A percentile compares a stretch with the other conserved stretches of the same genome.
These are phyloP conservation scores for Stevia rebaudiana DNA, from an alignment of 140 eudicot species.

Conservation along the genomic window DNA sequence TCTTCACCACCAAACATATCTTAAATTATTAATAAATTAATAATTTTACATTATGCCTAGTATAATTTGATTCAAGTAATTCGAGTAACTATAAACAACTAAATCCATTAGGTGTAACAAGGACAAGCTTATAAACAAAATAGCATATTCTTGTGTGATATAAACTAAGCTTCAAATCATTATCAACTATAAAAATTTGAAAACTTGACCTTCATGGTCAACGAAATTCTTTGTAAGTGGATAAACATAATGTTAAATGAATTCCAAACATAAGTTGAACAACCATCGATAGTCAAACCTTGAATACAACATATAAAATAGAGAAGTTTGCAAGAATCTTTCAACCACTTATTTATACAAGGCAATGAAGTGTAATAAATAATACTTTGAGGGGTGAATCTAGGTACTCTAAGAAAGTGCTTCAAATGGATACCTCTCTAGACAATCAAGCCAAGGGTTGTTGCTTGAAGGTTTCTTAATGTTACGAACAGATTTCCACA, in stretches of 20 bases:
- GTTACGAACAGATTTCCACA: slow-evolving; percentile 71
- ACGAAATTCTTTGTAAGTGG: slow-evolving; percentile 5
- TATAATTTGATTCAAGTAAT: too few relatives aligned
- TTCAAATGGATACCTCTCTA: slow-evolving; percentile 52
- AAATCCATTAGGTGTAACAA: too few relatives aligned
- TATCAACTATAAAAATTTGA: too few relatives aligned
- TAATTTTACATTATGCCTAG: too few relatives aligned
- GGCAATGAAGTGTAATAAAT: slow-evolving; percentile 24
- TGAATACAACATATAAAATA: slow-evolving; percentile 24
- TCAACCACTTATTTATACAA: slow-evolving; percentile 29
- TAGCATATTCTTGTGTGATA: too few relatives aligned
- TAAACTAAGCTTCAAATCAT: too few relatives aligned
- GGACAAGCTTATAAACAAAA: too few relatives aligned
- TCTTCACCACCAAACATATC: too few relatives aligned
- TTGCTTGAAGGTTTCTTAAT: slow-evolving; percentile 44
- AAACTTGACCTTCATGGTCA: too few relatives aligned
- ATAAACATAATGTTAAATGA: slow-evolving; percentile 17
- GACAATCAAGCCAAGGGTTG: slow-evolving; percentile 76
- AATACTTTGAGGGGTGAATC: slow-evolving; percentile 12
- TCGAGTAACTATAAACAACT: too few relatives aligned
- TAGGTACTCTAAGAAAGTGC: slow-evolving; percentile 33
- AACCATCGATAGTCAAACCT: slow-evolving; percentile 18
- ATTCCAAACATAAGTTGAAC: slow-evolving; percentile 21
- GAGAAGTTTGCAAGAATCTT: slow-evolving; percentile 28
- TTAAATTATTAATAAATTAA: too few relatives aligned